Evolutionary conservation across 2,329 filamentous ascomycete species (phyloP).

Genomic region (Bipolaris bicolor): DNA sequence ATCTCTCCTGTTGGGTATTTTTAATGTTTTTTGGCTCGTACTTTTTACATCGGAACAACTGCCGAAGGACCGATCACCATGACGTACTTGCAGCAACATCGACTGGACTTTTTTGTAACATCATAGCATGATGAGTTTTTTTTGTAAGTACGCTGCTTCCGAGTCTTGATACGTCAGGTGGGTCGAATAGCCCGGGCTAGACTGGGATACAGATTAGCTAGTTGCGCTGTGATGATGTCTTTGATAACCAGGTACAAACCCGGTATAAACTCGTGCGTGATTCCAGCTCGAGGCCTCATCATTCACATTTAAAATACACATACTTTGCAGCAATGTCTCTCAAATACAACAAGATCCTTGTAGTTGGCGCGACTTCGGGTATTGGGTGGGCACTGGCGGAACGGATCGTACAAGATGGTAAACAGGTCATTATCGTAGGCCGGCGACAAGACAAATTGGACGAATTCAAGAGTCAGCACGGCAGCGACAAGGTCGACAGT

Average conservation of each 20-base stretch:
- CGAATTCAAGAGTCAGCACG: constrained; percentile 55
- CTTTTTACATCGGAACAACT: not conserved
- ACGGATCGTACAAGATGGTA: constrained; percentile 56
- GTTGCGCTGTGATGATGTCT: constrained; percentile 10
- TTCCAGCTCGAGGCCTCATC: not conserved
- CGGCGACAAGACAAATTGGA: constrained; percentile 60
- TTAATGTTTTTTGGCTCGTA: no score
- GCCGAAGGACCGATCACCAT: constrained; percentile 9
- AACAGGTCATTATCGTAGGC: constrained; percentile 57
- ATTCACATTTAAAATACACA: not conserved
- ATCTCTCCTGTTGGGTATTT: no score
- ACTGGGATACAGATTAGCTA: constrained; percentile 1
- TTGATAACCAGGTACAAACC: not conserved
- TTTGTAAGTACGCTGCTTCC: constrained; percentile 1
- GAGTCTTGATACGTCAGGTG: not conserved
- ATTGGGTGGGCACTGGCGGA: constrained; percentile 59
- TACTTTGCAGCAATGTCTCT: constrained; percentile 48
- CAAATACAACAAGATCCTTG: constrained; percentile 59
- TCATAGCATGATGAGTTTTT: not conserved
- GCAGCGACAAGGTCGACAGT: constrained; percentile 54
- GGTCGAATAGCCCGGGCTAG: not conserved
- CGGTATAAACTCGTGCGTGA: constrained; percentile 3
- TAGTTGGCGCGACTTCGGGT: constrained; percentile 61
- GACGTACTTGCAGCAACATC: constrained; percentile 5
- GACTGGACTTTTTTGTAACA: not conserved